Evolutionary conservation across 2,329 filamentous ascomycete species (phyloP), one percentile per base, ranked within the genome.

Genomic region (Alternaria burnsii): DNA sequence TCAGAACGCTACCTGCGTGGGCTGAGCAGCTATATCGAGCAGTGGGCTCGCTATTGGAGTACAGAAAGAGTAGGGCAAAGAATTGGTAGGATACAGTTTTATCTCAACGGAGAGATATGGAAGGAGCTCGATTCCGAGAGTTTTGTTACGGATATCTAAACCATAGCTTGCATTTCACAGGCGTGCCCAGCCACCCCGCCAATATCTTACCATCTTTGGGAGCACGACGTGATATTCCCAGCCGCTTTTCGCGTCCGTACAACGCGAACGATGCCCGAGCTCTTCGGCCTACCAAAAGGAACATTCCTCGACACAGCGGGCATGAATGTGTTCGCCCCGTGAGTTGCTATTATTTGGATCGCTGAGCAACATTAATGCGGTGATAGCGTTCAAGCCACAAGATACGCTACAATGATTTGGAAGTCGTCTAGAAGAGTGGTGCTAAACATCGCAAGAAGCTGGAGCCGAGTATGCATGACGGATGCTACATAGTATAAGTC

Each of bases 1-100:
- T 53, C 51, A 43, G 51, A 43, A 30, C 12, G 4, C 9, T 53
- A 53, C 51, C 51, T 53, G 5, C 51, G 9, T 42, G 26, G 40
- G 32, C 14, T 53, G 38, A 34, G 18, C 51, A 43, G 14, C 26
- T 41, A 42, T 22, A 53, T 53, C 18, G 38, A 53, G 22, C 26
- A 43, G 28, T 42, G 38, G 47, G 14, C 14, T 9, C 14, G 18
- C 12, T 4, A 12, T 8, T 34, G n/a, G 24, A 26, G 14, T 12
- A 43, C 11, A 4, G 26, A 30, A 18, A 43, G 14, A 53, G 14
- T 43, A 53, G 38, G 12, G 2, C 7, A 34, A 53, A 43, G 40
- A 22, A 53, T 43, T 10, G 38, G 51, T 8, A 53, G 40, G 4
- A 32, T 53, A 32, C 51, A 53, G 40, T 43, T 53, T 9, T 43